Evolutionary conservation across 257 asterid genomes (phyloP).

Genomic region (Fraxinus quadrangulata): DNA sequence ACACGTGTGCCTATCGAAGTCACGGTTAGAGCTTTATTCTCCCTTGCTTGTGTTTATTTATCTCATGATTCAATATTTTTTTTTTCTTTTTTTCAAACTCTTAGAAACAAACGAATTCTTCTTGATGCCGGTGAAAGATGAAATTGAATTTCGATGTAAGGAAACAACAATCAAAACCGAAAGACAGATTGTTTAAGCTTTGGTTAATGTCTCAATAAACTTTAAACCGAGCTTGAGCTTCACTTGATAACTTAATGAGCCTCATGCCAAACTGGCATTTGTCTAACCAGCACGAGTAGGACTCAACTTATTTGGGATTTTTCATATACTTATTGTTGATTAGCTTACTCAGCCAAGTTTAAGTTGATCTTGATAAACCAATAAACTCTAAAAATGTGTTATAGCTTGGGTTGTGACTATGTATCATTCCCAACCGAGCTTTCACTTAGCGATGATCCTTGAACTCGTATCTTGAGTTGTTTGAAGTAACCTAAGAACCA

Average conservation of each 20-base stretch:
- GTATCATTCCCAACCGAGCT: not conserved
- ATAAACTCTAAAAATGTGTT: not conserved
- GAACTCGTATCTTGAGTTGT: not conserved
- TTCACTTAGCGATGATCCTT: not conserved
- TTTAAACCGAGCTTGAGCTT: not conserved
- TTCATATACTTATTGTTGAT: not conserved
- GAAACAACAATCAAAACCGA: not conserved
- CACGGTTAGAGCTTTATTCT: conserved; percentile 22
- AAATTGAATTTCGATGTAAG: not conserved
- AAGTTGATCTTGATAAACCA: not conserved
- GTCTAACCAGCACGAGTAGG: not conserved
- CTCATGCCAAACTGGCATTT: not conserved
- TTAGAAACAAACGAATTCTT: not conserved
- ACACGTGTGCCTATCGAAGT: conserved; percentile 27
- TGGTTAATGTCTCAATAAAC: not conserved
- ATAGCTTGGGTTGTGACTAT: not conserved
- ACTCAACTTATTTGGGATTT: not conserved
- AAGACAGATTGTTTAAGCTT: not conserved
- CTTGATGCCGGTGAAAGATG: not conserved
- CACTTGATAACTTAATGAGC: not conserved
- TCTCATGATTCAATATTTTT: no score
- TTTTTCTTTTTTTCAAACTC: not conserved
- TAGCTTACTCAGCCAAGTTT: not conserved
- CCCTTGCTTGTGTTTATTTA: not conserved
- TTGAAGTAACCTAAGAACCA: not conserved